Percentiles rank a stretch among this genome's conserved stretches.
Evolutionary conservation across 345 rosid species (phyloP).

Genomic region (Cochlearia excelsa): DNA sequence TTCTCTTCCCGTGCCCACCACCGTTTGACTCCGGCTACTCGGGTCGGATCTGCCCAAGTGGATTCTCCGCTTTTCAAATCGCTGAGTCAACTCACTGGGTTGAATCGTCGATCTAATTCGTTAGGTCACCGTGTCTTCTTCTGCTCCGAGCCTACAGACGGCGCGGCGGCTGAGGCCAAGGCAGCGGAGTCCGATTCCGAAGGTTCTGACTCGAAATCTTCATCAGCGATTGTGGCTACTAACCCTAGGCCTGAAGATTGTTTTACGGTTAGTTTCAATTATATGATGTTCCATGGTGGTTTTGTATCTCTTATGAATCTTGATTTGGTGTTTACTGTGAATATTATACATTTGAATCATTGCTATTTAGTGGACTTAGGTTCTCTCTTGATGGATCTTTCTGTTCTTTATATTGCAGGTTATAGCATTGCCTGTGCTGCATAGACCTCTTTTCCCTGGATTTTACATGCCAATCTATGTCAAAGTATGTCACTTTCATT

Average conservation of each 20-base stretch:
- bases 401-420: conserved; percentile 53
- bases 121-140: conserved; percentile 55
- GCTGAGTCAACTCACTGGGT: conserved; percentile 46
- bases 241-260: conserved; percentile 85
- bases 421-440: conserved; percentile 83
- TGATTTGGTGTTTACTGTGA: not conserved
- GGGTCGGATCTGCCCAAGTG: conserved; percentile 33
- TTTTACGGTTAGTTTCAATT: conserved; percentile 54
- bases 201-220: conserved; percentile 48
- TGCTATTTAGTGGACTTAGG: not conserved
- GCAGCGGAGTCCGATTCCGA: conserved; percentile 47
- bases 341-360: conserved; percentile 5
- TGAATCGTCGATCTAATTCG: conserved; percentile 35
- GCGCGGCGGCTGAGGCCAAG: conserved; percentile 47
- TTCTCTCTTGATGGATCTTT: conserved; percentile 8
- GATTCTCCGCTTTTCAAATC: conserved; percentile 42
- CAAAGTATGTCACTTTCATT: conserved; percentile 54
- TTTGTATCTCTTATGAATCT: no score
- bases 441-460: conserved; percentile 94
- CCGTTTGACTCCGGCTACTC: conserved; percentile 39
- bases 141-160: conserved; percentile 64
- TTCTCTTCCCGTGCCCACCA: conserved; percentile 43
- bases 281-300: not conserved
- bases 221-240: conserved; percentile 81
- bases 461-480: conserved; percentile 97